Percentiles rank a stretch among this genome's conserved stretches.
Conservation (phyloP, 1,139 yeast genomes). For the Fermentozyma sake region DNA sequence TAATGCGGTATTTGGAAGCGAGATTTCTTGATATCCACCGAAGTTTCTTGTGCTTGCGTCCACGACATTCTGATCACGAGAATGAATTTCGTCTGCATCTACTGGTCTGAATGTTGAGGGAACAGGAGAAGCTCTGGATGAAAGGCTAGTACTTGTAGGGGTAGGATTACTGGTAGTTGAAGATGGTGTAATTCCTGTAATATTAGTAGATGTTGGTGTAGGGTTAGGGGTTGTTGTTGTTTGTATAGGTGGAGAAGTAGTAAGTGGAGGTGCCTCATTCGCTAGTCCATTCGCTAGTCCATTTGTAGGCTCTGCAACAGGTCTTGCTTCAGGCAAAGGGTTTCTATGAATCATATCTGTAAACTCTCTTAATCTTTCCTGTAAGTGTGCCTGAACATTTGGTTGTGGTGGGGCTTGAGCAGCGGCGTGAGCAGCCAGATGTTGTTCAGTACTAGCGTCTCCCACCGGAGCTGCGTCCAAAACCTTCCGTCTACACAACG, state of each 20-base stretch:
- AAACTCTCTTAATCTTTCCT: conserved; percentile 7
- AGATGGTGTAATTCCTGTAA: no score
- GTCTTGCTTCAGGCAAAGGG: no score
- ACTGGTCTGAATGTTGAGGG: no score
- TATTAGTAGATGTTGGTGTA: no score
- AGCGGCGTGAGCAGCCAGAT: not conserved
- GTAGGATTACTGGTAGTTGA: no score
- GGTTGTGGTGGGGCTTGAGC: not conserved
- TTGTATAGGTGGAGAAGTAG: not conserved
- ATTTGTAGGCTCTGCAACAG: no score
- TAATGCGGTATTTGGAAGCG: conserved; percentile 22
- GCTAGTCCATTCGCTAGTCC: no score
- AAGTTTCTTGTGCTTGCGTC: no score
- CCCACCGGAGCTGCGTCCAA: conserved; percentile 15
- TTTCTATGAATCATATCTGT: conserved; percentile 4
- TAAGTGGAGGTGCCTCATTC: not conserved
- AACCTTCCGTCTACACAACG: conserved; percentile 83
- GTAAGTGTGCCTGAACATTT: conserved; percentile 5
- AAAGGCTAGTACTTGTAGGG: no score
- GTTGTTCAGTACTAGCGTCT: conserved; percentile 3
- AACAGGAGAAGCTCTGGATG: no score
- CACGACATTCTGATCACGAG: no score
- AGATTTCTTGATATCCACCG: conserved; percentile 17
- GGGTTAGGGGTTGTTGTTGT: not conserved
- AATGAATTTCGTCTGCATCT: no score